Conservation (phyloP, 2,329 filamentous ascomycete species). For the Gnomoniopsis smithogilvyi region DNA sequence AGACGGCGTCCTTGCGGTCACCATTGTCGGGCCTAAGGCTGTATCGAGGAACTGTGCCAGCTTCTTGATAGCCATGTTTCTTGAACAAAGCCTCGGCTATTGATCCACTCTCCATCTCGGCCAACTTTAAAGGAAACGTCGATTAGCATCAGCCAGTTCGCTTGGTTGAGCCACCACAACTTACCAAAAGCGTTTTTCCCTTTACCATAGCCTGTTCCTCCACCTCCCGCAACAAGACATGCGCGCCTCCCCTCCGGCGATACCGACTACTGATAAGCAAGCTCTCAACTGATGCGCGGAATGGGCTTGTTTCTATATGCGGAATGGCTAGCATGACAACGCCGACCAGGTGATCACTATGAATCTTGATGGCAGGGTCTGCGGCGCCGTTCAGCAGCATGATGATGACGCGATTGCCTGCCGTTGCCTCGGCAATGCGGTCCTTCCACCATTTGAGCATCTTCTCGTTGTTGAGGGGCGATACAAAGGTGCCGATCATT, state of each 20-base stretch:
- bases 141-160: neutral
- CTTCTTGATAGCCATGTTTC: constrained; percentile 52
- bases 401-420: constrained; percentile 47
- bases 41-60: constrained; percentile 54
- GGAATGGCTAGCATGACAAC: constrained; percentile 53
- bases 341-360: constrained; percentile 48
- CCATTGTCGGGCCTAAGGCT: constrained; percentile 43
- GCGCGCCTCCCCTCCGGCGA: constrained; percentile 49
- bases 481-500: constrained; percentile 56
- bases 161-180: constrained; percentile 24
- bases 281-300: constrained; percentile 54
- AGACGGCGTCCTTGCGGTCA: constrained; percentile 47
- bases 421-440: constrained; percentile 43
- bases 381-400: constrained; percentile 42
- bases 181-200: constrained; percentile 51
- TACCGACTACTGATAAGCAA: constrained; percentile 52
- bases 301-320: constrained; percentile 51
- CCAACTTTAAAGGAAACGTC: constrained; percentile 32
- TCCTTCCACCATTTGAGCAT: constrained; percentile 57
- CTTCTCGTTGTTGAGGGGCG: constrained; percentile 54
- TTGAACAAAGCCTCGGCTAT: constrained; percentile 52
- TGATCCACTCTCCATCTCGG: constrained; percentile 51
- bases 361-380: constrained; percentile 30
- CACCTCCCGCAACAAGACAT: constrained; percentile 47
- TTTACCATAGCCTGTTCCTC: constrained; percentile 49